Evolutionary conservation across 2,329 filamentous ascomycete genomes (phyloP).

Genomic region (Lasiodiplodia citricola): DNA sequence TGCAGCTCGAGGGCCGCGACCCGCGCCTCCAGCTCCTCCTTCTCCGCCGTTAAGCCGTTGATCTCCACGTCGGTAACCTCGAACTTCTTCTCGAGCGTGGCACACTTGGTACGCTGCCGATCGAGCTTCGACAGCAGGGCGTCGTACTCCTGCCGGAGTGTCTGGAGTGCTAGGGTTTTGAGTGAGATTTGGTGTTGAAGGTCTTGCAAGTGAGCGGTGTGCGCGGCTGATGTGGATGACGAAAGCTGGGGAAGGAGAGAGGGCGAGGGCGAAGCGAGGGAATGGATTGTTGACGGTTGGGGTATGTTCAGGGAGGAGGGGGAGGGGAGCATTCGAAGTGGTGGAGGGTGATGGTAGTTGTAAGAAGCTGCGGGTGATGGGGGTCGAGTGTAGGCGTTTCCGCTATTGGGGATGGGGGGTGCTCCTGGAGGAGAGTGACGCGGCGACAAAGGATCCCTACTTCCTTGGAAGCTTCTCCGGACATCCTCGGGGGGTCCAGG

Average conservation of each 20-base stretch:
- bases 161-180: constrained; percentile 59
- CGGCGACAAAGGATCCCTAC: constrained; percentile 21
- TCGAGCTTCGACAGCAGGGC: constrained; percentile 58
- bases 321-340: constrained; percentile 35
- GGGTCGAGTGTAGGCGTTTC: constrained; percentile 15
- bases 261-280: constrained; percentile 15
- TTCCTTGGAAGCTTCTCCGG: constrained; percentile 23
- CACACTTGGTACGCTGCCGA: constrained; percentile 55
- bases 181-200: constrained; percentile 61
- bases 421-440: constrained; percentile 18
- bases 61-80: constrained; percentile 48
- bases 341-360: background rate
- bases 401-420: constrained; percentile 3
- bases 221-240: constrained; percentile 35
- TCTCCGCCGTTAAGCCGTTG: constrained; percentile 57
- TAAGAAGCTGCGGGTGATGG: background rate
- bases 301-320: constrained; percentile 40
- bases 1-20: constrained; percentile 55
- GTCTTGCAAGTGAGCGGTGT: constrained; percentile 51
- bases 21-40: constrained; percentile 54
- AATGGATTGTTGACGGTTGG: constrained; percentile 32
- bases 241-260: constrained; percentile 18
- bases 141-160: constrained; percentile 61
- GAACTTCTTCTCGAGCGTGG: constrained; percentile 54
- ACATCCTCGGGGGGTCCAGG: constrained; percentile 12